Percentiles rank a stretch among this genome's conserved stretches.
Evolutionary conservation across 2,329 filamentous ascomycete genomes (phyloP).

Genomic region (Botrytis pseudocinerea): DNA sequence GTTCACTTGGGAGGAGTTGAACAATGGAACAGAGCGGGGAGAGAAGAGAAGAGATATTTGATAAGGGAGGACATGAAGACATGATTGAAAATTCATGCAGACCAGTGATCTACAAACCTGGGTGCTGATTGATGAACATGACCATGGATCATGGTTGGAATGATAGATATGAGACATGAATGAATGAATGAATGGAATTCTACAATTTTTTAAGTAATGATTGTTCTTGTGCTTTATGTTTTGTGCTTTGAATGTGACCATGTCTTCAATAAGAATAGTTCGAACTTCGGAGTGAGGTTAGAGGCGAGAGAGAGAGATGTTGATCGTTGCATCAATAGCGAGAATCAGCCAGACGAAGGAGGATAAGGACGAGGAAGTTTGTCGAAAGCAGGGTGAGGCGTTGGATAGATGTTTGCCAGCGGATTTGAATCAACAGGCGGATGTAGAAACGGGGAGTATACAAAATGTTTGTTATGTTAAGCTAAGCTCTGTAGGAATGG

Average conservation of each 20-base stretch:
- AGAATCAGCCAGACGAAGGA: neutral
- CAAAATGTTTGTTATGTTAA: neutral
- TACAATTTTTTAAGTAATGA: neutral
- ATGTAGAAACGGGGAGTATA: neutral
- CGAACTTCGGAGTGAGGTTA: neutral
- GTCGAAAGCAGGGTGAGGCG: neutral
- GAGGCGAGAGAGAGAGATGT: neutral
- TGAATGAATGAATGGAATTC: constrained; percentile 21
- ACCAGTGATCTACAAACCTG: neutral
- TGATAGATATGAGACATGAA: constrained; percentile 18
- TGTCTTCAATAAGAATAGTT: neutral
- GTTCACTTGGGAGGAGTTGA: constrained; percentile 4
- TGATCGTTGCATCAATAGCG: neutral
- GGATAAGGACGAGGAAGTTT: neutral
- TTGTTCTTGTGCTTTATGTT: neutral
- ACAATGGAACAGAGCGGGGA: neutral
- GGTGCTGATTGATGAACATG: constrained; percentile 6
- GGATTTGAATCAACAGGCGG: no score
- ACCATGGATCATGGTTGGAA: neutral
- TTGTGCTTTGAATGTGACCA: neutral
- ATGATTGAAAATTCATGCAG: constrained; percentile 10
- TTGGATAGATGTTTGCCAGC: neutral
- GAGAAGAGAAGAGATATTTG: neutral
- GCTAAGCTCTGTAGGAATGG: no score
- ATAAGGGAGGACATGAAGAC: neutral